A percentile compares a stretch with the other conserved stretches of the same genome.
These are phyloP conservation scores for Nitzschia sp. DNA, from an alignment of 108 stramenopile genomes.

Conservation along the genomic window DNA sequence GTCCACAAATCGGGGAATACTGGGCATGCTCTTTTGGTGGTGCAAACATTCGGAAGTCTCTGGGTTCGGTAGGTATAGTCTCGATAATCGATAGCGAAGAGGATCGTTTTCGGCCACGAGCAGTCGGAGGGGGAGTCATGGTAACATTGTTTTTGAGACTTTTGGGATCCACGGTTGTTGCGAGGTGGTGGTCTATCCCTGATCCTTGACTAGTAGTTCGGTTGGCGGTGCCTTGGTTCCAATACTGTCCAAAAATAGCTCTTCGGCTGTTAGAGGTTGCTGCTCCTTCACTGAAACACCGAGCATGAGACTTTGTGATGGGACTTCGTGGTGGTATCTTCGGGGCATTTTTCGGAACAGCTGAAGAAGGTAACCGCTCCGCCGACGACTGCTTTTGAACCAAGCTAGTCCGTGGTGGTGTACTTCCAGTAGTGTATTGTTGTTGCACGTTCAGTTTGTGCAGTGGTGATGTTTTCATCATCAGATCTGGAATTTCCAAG, in stretches of 20 bases:
- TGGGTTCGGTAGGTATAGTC: background rate
- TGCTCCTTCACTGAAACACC: slow-evolving; percentile 11
- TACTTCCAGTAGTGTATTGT: no score
- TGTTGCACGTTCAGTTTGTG: no score
- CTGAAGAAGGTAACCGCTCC: background rate
- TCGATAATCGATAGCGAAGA: slow-evolving; percentile 4
- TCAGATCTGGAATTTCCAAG: no score
- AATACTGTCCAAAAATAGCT: slow-evolving; percentile 42
- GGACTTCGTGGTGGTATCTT: background rate
- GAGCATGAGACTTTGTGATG: background rate
- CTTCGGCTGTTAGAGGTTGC: slow-evolving; percentile 12
- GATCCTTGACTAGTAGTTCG: background rate
- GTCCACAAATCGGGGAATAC: slow-evolving; percentile 21
- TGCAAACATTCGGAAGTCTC: slow-evolving; percentile 29
- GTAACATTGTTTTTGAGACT: background rate
- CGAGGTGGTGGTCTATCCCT: background rate
- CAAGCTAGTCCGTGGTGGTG: no score
- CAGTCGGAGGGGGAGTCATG: background rate
- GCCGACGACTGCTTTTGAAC: no score
- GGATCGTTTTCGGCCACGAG: slow-evolving; percentile 8
- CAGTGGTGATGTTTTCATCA: no score
- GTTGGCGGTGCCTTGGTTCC: slow-evolving; percentile 11
- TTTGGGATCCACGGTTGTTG: background rate
- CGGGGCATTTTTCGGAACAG: background rate
- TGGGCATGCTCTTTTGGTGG: slow-evolving; percentile 21